phyloP scores from a whole-genome alignment of 1,284 basidiomycete species.

The Neotropicomus parvogracilis region DNA sequence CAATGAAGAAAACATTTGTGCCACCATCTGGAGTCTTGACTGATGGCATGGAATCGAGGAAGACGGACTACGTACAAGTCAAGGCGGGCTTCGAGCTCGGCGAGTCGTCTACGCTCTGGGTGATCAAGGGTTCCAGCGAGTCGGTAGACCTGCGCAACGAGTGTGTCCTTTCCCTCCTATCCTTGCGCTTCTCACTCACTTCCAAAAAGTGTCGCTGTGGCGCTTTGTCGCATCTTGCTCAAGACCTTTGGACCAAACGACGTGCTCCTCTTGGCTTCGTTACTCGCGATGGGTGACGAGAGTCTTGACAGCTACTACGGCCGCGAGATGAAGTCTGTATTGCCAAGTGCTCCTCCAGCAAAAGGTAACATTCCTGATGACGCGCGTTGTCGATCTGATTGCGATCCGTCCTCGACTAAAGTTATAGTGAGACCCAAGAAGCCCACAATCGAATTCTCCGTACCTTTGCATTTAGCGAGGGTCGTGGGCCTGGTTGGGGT shows the following conservation, averaged over 20 bases:
- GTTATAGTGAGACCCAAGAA: background rate
- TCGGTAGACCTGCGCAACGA: conserved; percentile 1
- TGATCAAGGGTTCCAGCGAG: background rate
- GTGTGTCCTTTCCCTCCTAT: conserved; percentile 1
- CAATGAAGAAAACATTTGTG: conserved; percentile 14
- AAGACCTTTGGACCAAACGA: conserved; percentile 20
- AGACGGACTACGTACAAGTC: background rate
- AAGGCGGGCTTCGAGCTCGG: conserved; percentile 7
- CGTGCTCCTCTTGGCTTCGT: conserved; percentile 18
- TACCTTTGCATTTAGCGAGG: conserved; percentile 1
- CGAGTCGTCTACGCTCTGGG: conserved; percentile 9
- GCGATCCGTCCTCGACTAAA: background rate
- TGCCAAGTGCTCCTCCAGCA: background rate
- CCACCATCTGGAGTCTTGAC: conserved; percentile 10
- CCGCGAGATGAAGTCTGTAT: background rate
- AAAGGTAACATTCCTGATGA: conserved; percentile 4
- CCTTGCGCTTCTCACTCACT: background rate
- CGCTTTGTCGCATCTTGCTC: conserved; percentile 22
- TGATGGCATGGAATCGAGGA: background rate
- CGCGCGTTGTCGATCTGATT: background rate
- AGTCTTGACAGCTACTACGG: conserved; percentile 5
- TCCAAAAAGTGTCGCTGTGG: conserved; percentile 17
- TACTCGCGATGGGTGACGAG: conserved; percentile 15
- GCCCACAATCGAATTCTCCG: background rate
- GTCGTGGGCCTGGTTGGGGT: background rate